A percentile compares a stretch with the other conserved stretches of the same genome.
phyloP scores from a whole-genome alignment of 2,329 filamentous ascomycete genomes.

The Byssochlamys sp. region DNA sequence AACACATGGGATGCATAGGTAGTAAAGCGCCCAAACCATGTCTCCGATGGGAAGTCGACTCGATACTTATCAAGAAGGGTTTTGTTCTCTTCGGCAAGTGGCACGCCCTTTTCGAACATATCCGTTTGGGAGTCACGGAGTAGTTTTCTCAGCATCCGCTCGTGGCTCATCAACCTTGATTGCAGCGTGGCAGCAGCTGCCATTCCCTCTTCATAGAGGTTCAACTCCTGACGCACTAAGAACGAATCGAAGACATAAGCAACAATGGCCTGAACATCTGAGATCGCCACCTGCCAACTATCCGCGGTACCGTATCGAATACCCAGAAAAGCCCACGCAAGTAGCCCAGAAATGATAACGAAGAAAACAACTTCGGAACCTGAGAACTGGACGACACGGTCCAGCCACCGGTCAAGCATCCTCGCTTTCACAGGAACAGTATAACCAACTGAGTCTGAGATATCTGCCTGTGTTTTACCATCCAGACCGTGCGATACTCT shows the following conservation, averaged over 20 bases:
- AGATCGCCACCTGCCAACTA: conserved; percentile 21
- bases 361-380: conserved; percentile 19
- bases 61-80: conserved; percentile 7
- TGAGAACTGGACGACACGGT: conserved; percentile 16
- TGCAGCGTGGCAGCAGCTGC: conserved; percentile 9
- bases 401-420: conserved; percentile 13
- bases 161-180: conserved; percentile 12
- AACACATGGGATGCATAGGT: not conserved
- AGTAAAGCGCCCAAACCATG: not conserved
- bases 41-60: conserved; percentile 20
- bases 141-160: conserved; percentile 10
- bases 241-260: conserved; percentile 25
- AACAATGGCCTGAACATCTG: conserved; percentile 24
- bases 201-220: conserved; percentile 10
- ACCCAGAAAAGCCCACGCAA: conserved; percentile 19
- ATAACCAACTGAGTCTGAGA: not conserved
- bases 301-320: conserved; percentile 14
- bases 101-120: not conserved
- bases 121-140: not conserved
- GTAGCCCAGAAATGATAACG: conserved; percentile 21
- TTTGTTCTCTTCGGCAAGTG: not conserved
- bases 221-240: conserved; percentile 23
- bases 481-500: not conserved
- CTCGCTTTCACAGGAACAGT: not conserved
- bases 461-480: not conserved